Percentiles rank a stretch among this genome's conserved stretches.
Evolutionary conservation across 2,329 filamentous ascomycete species (phyloP).

Genomic region (Sporothrix protearum): DNA sequence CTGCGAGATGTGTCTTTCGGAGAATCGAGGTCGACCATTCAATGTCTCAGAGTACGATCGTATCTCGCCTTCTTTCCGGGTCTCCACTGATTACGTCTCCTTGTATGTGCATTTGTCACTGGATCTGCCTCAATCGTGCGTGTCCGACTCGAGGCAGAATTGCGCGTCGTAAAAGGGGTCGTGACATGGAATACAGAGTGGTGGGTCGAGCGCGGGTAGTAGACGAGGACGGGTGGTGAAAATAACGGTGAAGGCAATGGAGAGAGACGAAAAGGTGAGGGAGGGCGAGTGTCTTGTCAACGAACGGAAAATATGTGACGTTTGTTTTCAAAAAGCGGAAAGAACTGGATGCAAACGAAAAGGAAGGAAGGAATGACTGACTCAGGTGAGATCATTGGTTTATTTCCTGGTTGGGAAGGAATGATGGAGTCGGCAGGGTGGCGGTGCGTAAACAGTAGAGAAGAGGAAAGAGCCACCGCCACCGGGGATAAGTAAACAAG

Average conservation of each 20-base stretch:
- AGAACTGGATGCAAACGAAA: background rate
- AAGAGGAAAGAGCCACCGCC: background rate
- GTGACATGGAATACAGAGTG: background rate
- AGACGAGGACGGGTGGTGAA: background rate
- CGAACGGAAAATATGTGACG: background rate
- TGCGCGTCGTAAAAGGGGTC: background rate
- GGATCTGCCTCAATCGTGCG: background rate
- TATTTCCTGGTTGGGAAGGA: background rate
- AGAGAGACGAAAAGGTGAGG: background rate
- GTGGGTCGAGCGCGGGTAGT: background rate
- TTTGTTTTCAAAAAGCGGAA: background rate
- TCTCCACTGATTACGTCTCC: background rate
- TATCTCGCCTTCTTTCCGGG: background rate
- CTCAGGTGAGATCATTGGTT: background rate
- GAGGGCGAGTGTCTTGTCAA: background rate
- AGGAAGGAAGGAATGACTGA: background rate
- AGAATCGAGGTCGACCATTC: background rate
- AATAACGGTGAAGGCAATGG: too few species aligned
- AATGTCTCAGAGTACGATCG: background rate
- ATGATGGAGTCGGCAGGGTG: too few species aligned
- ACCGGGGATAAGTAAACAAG: background rate
- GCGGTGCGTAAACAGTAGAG: background rate
- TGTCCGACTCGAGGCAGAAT: background rate
- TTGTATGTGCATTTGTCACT: background rate
- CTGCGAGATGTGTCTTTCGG: background rate